These are phyloP conservation scores for Talaromyces thailandensis DNA, from an alignment of 495 filamentous ascomycete species.

Conservation along the genomic window DNA sequence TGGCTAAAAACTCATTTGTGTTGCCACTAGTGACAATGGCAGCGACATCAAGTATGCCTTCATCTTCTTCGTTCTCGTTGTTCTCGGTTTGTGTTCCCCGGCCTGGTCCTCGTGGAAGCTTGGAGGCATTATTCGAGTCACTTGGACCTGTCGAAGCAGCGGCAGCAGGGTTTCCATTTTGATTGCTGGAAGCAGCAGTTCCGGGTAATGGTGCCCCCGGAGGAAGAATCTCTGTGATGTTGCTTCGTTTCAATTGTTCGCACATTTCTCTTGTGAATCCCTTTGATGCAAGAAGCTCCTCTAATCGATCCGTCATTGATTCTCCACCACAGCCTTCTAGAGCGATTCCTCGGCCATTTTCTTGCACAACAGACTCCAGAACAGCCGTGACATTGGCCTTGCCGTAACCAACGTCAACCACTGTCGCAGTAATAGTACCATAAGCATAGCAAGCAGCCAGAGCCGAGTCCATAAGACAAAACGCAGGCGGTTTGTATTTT, in stretches of 20 bases:
- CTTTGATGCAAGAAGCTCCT: constrained; percentile 57
- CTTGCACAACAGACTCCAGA: constrained; percentile 61
- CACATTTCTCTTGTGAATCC: constrained; percentile 81
- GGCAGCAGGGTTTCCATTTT: constrained; percentile 53
- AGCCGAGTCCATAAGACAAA: constrained; percentile 78
- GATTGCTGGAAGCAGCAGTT: constrained; percentile 24
- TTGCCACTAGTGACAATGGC: constrained; percentile 88
- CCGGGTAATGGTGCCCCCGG: constrained; percentile 51
- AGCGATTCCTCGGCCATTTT: constrained; percentile 49
- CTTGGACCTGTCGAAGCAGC: constrained; percentile 44
- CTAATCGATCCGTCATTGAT: constrained; percentile 70
- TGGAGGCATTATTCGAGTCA: constrained; percentile 22
- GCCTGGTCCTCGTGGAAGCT: constrained; percentile 41
- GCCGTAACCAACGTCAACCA: constrained; percentile 82
- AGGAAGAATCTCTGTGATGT: constrained; percentile 81
- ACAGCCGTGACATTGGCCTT: constrained; percentile 91
- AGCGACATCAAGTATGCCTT: constrained; percentile 89
- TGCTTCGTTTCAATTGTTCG: constrained; percentile 85
- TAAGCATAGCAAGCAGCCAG: constrained; percentile 78
- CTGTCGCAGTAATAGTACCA: constrained; percentile 62
- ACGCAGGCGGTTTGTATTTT: constrained; percentile 86
- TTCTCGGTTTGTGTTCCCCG: constrained; percentile 38
- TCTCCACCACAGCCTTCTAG: constrained; percentile 75
- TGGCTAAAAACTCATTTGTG: constrained; percentile 83
- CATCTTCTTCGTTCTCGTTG: constrained; percentile 48